Evolutionary conservation across 73 alveolate genomes (phyloP).

Genomic region (Tetrahymena malaccensis): DNA sequence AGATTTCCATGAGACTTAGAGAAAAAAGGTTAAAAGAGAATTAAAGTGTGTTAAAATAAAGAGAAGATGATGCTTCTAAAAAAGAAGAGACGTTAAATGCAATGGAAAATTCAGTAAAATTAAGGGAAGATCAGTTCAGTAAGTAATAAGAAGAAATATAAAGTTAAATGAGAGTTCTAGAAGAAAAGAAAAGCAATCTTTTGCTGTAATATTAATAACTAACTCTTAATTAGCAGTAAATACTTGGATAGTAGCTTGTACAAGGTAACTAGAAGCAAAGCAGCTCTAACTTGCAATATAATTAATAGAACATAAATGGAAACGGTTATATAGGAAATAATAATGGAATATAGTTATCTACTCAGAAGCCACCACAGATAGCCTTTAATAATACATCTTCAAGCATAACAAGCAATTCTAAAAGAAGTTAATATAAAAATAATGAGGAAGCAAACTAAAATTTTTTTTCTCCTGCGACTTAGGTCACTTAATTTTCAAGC

Average conservation of each 20-base stretch:
- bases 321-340: background rate
- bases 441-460: background rate
- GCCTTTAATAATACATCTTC: background rate
- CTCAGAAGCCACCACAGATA: background rate
- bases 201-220: background rate
- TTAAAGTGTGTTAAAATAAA: slow-evolving; percentile 49
- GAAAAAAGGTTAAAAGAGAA: slow-evolving; percentile 74
- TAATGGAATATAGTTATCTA: background rate
- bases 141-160: background rate
- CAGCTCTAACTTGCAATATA: background rate
- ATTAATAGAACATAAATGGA: background rate
- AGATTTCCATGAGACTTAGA: slow-evolving; percentile 55
- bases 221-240: background rate
- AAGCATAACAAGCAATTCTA: background rate
- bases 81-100: slow-evolving; percentile 12
- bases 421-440: background rate
- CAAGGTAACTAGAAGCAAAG: background rate
- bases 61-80: slow-evolving; percentile 65
- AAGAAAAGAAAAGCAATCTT: background rate
- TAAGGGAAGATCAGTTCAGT: background rate
- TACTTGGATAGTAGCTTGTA: background rate
- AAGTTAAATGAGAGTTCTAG: background rate
- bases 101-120: background rate
- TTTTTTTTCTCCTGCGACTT: background rate
- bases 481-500: background rate